These are phyloP conservation scores for Maudiozyma bulderi DNA, from an alignment of 805 yeast species.

Conservation along the genomic window DNA sequence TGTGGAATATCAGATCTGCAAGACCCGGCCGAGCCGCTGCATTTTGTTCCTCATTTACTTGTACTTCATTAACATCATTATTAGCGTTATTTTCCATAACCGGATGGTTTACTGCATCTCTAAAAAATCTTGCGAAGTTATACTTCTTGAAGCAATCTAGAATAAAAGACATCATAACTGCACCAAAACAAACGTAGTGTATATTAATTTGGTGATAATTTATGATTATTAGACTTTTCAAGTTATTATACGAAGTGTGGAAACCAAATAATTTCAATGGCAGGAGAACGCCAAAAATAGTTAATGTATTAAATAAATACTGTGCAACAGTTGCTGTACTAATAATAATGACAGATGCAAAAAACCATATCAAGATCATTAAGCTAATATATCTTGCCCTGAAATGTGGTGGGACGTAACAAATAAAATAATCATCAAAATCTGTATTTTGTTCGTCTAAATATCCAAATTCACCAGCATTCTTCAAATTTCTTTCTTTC, in stretches of 20 bases:
- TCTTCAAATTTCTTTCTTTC: conserved; percentile 28
- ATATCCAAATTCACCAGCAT: conserved; percentile 36
- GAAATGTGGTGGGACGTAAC: conserved; percentile 80
- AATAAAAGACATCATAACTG: conserved; percentile 8
- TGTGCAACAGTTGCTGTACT: conserved; percentile 14
- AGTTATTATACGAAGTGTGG: neutral
- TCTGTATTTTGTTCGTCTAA: conserved; percentile 34
- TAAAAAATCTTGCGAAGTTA: conserved; percentile 7
- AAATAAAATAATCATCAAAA: conserved; percentile 51
- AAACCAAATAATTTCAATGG: conserved; percentile 1
- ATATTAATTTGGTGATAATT: conserved; percentile 11
- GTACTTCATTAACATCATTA: neutral
- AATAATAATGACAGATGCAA: conserved; percentile 31
- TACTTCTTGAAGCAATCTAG: conserved; percentile 13
- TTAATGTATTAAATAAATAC: conserved; percentile 9
- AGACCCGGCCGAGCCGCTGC: conserved; percentile 2
- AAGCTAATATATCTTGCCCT: conserved; percentile 41
- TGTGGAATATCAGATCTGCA: conserved; percentile 5
- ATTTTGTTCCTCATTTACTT: neutral
- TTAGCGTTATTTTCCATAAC: neutral
- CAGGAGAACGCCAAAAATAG: conserved; percentile 6
- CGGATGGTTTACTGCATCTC: conserved; percentile 3
- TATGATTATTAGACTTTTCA: neutral
- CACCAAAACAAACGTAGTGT: conserved; percentile 15
- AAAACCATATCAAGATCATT: conserved; percentile 36